Evolutionary conservation across 805 yeast genomes (phyloP), one percentile per base, ranked within the genome.

Genomic region (Kodamaea kaohsiungensis): DNA sequence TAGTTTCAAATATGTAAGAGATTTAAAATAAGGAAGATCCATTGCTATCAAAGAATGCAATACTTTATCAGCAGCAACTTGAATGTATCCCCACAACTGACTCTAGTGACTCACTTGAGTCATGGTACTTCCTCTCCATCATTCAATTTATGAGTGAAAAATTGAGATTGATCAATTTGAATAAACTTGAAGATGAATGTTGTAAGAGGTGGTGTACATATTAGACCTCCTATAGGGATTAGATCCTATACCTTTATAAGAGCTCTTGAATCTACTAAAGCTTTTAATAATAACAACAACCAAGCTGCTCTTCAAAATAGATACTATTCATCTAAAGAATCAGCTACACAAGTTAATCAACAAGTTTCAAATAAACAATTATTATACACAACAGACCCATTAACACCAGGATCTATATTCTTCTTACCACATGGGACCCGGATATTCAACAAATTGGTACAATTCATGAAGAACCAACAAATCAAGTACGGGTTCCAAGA

Each of bases 341-440:
- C 73, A 10, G 63, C 76, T 13, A 72, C 78, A 7, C 73, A 73
- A 54, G 61, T 69, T 10, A 74, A 72, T 59, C 76, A 70, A 27
- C 57, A 78, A 16, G 73, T 87, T 30, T 84, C 95, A 13, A 78
- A 75, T 19, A 80, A 79, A 53, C 98, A 95, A 67, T 83, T 83
- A 57, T 74, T 95, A 45, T 95, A 86, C 67, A 83, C 87, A 76
- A 85, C 89, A 2, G 96, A 91, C 68, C 82, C 88, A 6, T 71
- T 82, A 16, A 87, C 98, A 0, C 98, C 98, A 0, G 99, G 99
- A 0, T 88, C 96, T 0, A 82, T 89, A 1, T 95, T 95, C 75
- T 91, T 95, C 62, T 76, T 93, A 40, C 98, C 98, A 0, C 91
- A 91, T 65, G 99, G 99, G 1, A 85, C 98, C 1, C 76, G 93